Evolutionary conservation across 805 yeast genomes (phyloP), one percentile per base, ranked within the genome.

Genomic region (Yamadazyma laniorum): DNA sequence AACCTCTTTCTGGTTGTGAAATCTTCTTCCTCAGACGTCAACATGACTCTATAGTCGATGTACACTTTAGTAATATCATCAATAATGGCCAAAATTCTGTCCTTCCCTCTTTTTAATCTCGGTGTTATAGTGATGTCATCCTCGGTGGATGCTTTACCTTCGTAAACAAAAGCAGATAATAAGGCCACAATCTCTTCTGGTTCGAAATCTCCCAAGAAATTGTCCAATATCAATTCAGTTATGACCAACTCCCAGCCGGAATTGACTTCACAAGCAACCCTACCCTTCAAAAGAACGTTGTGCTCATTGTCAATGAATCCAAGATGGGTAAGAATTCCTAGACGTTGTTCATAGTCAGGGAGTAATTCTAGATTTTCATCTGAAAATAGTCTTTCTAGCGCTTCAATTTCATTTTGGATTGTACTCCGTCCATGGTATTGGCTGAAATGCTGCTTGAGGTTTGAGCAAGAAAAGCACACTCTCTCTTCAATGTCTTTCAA

Each of bases 181-280:
- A 93, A 67, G 0, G 98, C 98, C n/a, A 90, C 97, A 45, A 93
- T 89, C 60, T 93, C 99, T 54, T 89, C 96, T 0, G 97, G 89
- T 46, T 90, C 95, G 56, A 85, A 90, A 41, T 88, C 95, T 21
- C 91, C 95, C 45, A 93, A 66, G 67, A 91, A 89, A 61, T 93
- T 93, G 53, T 91, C 95, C 50, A 93, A 70, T 13, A 93, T 78
- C 38, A 93, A 70, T 59, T 93, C 99, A 0, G 99, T 91, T 8
- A 93, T 58, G 2, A 85, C 82, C 39, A 90, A 70, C 60, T 93
- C 99, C 78, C 90, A 88, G 0, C 98, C 98, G 18, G 88, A 75
- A 56, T 85, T 86, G 41, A 87, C 74, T 52, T 93, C 99, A 65
- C 95, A 93, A 4, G 43, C 39, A 32, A 87, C 95, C 44, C 97